A percentile compares a stretch with the other conserved stretches of the same genome.
phyloP scores from a whole-genome alignment of 441 rosid species.

The Bocquillonia castaneifolia region DNA sequence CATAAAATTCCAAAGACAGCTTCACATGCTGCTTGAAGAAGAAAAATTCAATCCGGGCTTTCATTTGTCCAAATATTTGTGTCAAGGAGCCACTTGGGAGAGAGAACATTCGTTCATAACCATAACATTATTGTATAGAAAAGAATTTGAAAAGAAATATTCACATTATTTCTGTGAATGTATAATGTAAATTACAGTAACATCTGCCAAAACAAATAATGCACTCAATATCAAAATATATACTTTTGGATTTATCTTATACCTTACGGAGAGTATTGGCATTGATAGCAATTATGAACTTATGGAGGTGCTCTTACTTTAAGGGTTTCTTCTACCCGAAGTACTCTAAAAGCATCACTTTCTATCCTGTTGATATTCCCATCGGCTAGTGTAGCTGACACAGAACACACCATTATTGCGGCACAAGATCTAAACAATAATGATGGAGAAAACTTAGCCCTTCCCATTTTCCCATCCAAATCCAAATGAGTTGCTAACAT shows the following conservation, averaged over 20 bases:
- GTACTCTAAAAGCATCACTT: constrained; percentile 1
- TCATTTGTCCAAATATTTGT: too few species aligned
- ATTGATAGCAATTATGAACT: neutral
- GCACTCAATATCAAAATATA: neutral
- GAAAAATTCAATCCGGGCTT: too few species aligned
- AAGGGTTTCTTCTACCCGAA: neutral
- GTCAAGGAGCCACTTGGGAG: neutral
- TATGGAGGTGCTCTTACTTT: neutral
- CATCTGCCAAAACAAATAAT: neutral
- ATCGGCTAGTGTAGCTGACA: neutral
- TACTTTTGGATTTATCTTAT: neutral
- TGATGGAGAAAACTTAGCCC: neutral
- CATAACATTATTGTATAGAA: neutral
- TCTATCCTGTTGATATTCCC: neutral
- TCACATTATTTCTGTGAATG: too few species aligned
- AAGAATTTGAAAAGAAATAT: neutral
- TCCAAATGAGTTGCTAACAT: neutral
- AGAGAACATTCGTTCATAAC: neutral
- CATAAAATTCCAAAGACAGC: neutral
- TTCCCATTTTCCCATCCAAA: neutral
- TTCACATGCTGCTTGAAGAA: too few species aligned
- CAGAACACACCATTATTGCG: neutral
- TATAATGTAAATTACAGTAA: neutral
- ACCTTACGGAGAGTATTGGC: neutral
- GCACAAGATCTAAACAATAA: neutral